A percentile compares a stretch with the other conserved stretches of the same genome.
These are phyloP conservation scores for Colletotrichum falcatum DNA, from an alignment of 2,329 filamentous ascomycete genomes.

Conservation along the genomic window DNA sequence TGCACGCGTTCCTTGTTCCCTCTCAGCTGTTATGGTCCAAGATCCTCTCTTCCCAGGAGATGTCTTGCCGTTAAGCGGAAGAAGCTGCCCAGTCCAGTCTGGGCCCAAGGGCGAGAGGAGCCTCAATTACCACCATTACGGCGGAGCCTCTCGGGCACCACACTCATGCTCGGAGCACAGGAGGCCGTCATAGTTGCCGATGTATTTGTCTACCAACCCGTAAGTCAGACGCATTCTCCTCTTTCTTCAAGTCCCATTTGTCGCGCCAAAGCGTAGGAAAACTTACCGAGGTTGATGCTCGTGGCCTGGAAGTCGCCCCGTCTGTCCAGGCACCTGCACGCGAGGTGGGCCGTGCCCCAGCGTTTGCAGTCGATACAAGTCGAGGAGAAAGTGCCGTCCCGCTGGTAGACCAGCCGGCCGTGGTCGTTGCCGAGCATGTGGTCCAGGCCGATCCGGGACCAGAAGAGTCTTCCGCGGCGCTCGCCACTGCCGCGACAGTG, in stretches of 20 bases:
- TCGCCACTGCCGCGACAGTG: conserved; percentile 13
- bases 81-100: not conserved
- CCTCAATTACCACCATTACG: not conserved
- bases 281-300: conserved; percentile 19
- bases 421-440: conserved; percentile 30
- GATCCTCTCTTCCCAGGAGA: not conserved
- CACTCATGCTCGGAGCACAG: conserved; percentile 25
- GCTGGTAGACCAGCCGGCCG: conserved; percentile 24
- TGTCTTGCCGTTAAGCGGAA: not conserved
- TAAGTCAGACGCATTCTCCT: not conserved
- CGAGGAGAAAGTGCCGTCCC: conserved; percentile 13
- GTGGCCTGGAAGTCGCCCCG: conserved; percentile 12
- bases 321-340: conserved; percentile 18
- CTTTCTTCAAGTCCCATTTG: not conserved
- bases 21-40: not conserved
- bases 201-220: not conserved
- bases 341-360: conserved; percentile 4
- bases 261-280: not conserved
- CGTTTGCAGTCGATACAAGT: conserved; percentile 16
- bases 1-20: not conserved
- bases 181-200: conserved; percentile 17
- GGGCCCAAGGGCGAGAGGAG: too few relatives aligned
- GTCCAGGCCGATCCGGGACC: conserved; percentile 27
- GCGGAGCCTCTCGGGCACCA: conserved; percentile 8
- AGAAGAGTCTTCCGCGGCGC: not conserved